Evolutionary conservation across 352 stramenopile genomes (phyloP).

Genomic region (Phytophthora pini): DNA sequence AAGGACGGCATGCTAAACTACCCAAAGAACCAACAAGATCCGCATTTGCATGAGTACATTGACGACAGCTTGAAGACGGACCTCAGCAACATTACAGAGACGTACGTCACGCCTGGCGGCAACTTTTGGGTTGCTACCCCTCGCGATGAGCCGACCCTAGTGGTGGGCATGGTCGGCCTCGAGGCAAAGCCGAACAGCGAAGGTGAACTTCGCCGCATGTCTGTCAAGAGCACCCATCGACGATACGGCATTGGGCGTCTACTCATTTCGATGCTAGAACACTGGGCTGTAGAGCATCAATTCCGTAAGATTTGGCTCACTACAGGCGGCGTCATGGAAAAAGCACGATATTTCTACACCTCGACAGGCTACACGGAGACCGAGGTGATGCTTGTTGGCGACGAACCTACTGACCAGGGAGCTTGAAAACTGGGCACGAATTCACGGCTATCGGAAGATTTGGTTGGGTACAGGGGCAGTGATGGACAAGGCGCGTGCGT

Average conservation of each 20-base stretch:
- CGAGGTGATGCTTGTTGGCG: constrained; percentile 9
- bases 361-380: constrained; percentile 28
- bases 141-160: constrained; percentile 13
- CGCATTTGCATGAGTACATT: constrained; percentile 28
- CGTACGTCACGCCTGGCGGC: constrained; percentile 39
- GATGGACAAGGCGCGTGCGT: constrained; percentile 28
- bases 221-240: constrained; percentile 35
- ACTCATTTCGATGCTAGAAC: constrained; percentile 35
- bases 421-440: constrained; percentile 27
- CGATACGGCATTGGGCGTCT: constrained; percentile 41
- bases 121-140: constrained; percentile 55
- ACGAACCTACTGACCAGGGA: constrained; percentile 23
- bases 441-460: constrained; percentile 21
- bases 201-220: constrained; percentile 48
- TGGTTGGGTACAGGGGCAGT: constrained; percentile 21
- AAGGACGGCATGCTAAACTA: constrained; percentile 33
- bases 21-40: constrained; percentile 13
- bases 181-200: constrained; percentile 35
- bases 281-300: constrained; percentile 28
- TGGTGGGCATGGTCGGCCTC: constrained; percentile 44
- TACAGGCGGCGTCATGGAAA: constrained; percentile 26
- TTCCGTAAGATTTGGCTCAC: constrained; percentile 40
- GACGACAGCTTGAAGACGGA: constrained; percentile 32
- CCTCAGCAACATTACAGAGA: constrained; percentile 37
- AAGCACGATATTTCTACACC: constrained; percentile 30